Percentiles rank a stretch among this genome's conserved stretches.
Conservation (phyloP, 257 asterid species). For the Jacaranda mimosifolia region DNA sequence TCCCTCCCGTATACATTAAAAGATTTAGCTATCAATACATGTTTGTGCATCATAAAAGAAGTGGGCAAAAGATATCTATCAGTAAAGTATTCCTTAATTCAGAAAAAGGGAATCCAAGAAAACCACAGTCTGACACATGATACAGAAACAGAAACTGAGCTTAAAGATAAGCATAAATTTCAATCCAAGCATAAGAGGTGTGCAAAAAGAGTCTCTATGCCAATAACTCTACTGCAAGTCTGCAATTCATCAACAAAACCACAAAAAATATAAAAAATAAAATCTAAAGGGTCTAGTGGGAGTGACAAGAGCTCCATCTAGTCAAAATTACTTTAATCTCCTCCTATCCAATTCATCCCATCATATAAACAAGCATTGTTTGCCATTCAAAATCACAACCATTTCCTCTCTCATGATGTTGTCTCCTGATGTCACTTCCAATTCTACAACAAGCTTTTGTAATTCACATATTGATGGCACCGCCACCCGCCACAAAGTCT, state of each 20-base stretch:
- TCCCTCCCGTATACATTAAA: constrained; percentile 5
- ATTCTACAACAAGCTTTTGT: neutral
- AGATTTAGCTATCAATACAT: neutral
- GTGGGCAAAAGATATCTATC: neutral
- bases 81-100: neutral
- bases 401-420: neutral
- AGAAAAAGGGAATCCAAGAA: neutral
- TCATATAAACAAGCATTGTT: neutral
- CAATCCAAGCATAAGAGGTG: neutral
- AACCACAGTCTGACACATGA: neutral
- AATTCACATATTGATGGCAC: neutral
- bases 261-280: neutral
- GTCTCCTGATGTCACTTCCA: neutral
- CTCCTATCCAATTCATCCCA: neutral
- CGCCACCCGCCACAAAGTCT: no score
- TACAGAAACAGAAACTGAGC: constrained; percentile 1
- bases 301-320: neutral
- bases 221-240: neutral
- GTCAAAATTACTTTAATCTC: constrained; percentile 6
- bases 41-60: constrained; percentile 10
- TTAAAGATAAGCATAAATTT: neutral
- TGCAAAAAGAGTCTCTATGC: neutral
- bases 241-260: neutral
- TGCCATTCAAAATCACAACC: neutral
- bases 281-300: neutral